phyloP scores from a whole-genome alignment of 139 green algal species.

The Pseudopediastrum boryanum region DNA sequence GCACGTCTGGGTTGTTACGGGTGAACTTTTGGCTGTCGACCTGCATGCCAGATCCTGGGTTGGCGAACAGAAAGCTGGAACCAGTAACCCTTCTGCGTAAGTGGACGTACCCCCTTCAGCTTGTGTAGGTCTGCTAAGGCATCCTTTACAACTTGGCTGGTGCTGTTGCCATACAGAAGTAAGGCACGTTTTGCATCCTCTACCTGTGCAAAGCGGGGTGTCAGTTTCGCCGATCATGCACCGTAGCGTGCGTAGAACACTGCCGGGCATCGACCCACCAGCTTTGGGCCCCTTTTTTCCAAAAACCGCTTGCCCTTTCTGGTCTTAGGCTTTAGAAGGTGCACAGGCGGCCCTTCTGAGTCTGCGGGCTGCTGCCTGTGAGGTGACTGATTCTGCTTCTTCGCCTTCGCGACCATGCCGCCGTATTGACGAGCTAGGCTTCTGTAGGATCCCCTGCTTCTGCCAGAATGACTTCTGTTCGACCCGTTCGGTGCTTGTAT shows the following conservation, averaged over 20 bases:
- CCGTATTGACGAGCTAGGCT: no score
- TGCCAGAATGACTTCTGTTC: no score
- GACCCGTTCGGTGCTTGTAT: no score
- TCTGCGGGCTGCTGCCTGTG: no score
- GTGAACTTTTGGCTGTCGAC: constrained; percentile 73
- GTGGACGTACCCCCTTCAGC: constrained; percentile 70
- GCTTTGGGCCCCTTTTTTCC: constrained; percentile 77
- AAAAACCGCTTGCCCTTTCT: constrained; percentile 66
- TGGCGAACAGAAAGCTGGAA: neutral
- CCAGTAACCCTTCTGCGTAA: no score
- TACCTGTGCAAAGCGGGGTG: constrained; percentile 53
- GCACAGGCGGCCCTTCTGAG: no score
- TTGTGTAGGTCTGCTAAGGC: constrained; percentile 78
- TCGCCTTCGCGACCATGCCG: no score
- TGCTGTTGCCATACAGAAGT: constrained; percentile 73
- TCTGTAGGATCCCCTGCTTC: no score
- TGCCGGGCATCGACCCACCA: constrained; percentile 61
- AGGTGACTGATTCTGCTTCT: no score
- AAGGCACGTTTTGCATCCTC: constrained; percentile 79
- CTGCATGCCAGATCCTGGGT: constrained; percentile 37
- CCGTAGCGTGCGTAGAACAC: neutral
- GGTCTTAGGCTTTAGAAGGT: constrained; percentile 75
- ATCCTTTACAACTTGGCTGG: constrained; percentile 77
- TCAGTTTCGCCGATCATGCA: neutral
- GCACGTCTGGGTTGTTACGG: constrained; percentile 83